Conservation (phyloP, 2,329 filamentous ascomycete species). For the Alternaria brassicicola region DNA sequence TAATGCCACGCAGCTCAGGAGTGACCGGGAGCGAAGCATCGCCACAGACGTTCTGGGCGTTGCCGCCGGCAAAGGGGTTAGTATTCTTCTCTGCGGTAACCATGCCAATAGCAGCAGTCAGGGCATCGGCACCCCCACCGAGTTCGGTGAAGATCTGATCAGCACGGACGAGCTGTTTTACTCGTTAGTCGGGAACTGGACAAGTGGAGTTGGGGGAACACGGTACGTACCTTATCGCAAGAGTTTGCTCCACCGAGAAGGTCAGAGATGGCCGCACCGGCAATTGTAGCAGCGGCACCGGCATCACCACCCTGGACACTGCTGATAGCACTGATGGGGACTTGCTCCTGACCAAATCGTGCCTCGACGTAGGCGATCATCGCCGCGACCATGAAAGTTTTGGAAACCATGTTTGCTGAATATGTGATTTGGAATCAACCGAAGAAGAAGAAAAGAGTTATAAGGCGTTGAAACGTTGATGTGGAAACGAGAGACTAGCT, state of each 20-base stretch:
- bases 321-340: constrained; percentile 61
- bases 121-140: constrained; percentile 64
- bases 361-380: constrained; percentile 47
- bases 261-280: constrained; percentile 65
- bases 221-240: constrained; percentile 66
- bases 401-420: constrained; percentile 42
- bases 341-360: constrained; percentile 68
- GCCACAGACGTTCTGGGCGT: constrained; percentile 66
- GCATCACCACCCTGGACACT: constrained; percentile 61
- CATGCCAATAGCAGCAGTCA: constrained; percentile 66
- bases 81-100: constrained; percentile 76
- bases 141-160: constrained; percentile 68
- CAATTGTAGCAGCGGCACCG: constrained; percentile 68
- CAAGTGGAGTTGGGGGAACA: background rate
- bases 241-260: constrained; percentile 70
- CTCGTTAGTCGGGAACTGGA: background rate
- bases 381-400: constrained; percentile 37
- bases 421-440: constrained; percentile 3
- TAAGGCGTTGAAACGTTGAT: constrained; percentile 1
- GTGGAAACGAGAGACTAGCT: constrained; percentile 44
- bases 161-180: constrained; percentile 63
- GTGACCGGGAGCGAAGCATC: constrained; percentile 68
- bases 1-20: constrained; percentile 66
- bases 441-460: background rate
- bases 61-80: constrained; percentile 67